Conservation (phyloP, 768 basidiomycete genomes). For the Amanita exitialis region DNA sequence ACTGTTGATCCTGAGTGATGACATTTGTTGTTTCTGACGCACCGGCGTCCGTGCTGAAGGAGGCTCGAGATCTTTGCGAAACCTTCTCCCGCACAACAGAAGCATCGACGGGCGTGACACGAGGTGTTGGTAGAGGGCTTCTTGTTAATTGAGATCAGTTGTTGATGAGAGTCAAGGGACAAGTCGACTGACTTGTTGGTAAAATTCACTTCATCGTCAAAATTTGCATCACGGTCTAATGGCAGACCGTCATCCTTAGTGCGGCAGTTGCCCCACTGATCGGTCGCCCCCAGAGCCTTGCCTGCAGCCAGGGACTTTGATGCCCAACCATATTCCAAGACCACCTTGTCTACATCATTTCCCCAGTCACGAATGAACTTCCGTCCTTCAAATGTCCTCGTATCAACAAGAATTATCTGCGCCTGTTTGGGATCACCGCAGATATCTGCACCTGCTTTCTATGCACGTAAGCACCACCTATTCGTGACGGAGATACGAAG, state of each 20-base stretch:
- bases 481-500: not conserved
- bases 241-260: conserved; percentile 29
- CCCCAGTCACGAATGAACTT: conserved; percentile 53
- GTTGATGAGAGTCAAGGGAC: conserved; percentile 4
- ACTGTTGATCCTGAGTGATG: not conserved
- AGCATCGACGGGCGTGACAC: conserved; percentile 37
- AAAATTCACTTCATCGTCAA: conserved; percentile 20
- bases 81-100: not conserved
- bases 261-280: conserved; percentile 44
- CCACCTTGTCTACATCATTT: conserved; percentile 36
- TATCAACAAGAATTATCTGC: conserved; percentile 50
- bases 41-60: not conserved
- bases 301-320: conserved; percentile 31
- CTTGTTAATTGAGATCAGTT: conserved; percentile 23
- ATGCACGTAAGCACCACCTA: not conserved
- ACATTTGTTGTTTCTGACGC: not conserved
- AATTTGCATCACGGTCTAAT: conserved; percentile 23
- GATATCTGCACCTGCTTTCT: conserved; percentile 50
- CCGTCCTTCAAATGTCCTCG: conserved; percentile 37
- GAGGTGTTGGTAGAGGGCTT: conserved; percentile 54
- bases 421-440: conserved; percentile 41
- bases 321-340: conserved; percentile 48
- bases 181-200: conserved; percentile 31
- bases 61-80: not conserved
- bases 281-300: conserved; percentile 32